phyloP scores from a whole-genome alignment of 306 rosid species.

The Citrullus colocynthis region DNA sequence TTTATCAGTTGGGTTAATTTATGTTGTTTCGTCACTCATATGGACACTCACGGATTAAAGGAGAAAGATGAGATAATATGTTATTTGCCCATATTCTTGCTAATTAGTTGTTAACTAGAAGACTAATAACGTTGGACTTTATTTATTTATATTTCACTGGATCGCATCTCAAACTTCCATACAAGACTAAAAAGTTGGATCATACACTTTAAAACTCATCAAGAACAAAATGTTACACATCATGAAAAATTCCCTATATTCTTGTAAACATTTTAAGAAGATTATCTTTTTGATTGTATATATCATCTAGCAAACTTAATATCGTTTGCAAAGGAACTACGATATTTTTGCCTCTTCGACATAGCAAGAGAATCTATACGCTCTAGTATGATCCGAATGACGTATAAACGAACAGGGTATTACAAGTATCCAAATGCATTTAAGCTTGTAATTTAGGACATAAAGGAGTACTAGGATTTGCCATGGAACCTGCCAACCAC shows the following conservation, averaged over 20 bases:
- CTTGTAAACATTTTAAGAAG: background rate
- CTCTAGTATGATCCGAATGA: background rate
- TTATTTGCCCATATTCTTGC: background rate
- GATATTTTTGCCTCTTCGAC: background rate
- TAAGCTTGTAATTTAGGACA: slow-evolving; percentile 68
- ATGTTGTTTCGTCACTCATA: too few relatives aligned
- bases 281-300: background rate
- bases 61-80: too few relatives aligned
- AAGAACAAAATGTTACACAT: background rate
- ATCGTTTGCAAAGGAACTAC: background rate
- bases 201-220: background rate
- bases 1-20: too few relatives aligned
- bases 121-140: too few relatives aligned
- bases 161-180: background rate
- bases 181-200: background rate
- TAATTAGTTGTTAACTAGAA: background rate
- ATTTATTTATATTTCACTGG: too few relatives aligned
- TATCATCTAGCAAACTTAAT: background rate
- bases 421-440: background rate
- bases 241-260: background rate
- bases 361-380: background rate
- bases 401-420: background rate
- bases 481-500: slow-evolving; percentile 55
- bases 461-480: slow-evolving; percentile 34
- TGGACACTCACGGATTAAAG: too few relatives aligned